Conservation (phyloP, 768 basidiomycete genomes). For the Russula emetica region DNA sequence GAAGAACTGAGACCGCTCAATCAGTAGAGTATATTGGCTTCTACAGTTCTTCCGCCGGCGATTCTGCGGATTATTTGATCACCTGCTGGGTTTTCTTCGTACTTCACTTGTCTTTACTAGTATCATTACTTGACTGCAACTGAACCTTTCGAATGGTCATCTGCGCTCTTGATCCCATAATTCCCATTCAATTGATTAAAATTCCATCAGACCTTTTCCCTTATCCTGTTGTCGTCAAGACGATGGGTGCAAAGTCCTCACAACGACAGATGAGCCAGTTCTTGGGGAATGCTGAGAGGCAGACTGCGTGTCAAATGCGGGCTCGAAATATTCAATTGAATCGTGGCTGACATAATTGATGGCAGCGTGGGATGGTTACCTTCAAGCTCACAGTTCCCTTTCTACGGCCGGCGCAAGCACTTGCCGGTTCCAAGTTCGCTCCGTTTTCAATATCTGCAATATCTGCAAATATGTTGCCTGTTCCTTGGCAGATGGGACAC, state of each 20-base stretch:
- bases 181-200: neutral
- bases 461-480: neutral
- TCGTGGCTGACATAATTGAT: neutral
- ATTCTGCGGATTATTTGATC: neutral
- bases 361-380: neutral
- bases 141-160: neutral
- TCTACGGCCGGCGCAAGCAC: neutral
- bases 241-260: neutral
- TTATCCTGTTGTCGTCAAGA: conserved; percentile 13
- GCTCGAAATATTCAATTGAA: no score
- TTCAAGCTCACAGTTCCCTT: neutral
- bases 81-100: neutral
- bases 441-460: neutral
- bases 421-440: neutral
- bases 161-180: neutral
- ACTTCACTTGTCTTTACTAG: neutral
- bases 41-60: neutral
- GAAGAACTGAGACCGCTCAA: neutral
- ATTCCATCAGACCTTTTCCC: neutral
- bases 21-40: neutral
- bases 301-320: neutral
- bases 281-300: no score
- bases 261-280: neutral
- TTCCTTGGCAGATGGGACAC: neutral
- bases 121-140: neutral